phyloP scores from a whole-genome alignment of 1,284 basidiomycete genomes.

The Sanghuangporus sanghuang region DNA sequence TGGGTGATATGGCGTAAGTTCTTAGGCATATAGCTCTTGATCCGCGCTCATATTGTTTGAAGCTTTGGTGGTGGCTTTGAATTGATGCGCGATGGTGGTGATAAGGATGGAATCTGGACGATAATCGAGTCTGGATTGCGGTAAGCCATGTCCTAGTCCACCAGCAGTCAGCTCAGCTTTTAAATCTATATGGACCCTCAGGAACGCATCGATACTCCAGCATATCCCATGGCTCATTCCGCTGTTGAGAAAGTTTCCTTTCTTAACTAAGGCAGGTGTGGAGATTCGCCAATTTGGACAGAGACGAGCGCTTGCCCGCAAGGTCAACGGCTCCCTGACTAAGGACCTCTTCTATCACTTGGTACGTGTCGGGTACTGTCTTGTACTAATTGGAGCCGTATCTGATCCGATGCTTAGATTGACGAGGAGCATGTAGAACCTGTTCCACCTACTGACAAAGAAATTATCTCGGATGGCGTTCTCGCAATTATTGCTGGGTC shows the following conservation, averaged over 20 bases:
- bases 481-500: slow-evolving; percentile 34
- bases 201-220: slow-evolving; percentile 4
- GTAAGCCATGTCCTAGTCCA: neutral
- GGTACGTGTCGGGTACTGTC: slow-evolving; percentile 21
- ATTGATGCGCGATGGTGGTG: slow-evolving; percentile 25
- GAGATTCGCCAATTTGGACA: neutral
- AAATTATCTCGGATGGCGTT: slow-evolving; percentile 29
- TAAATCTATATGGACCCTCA: neutral
- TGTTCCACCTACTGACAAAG: slow-evolving; percentile 20
- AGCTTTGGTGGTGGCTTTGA: slow-evolving; percentile 29
- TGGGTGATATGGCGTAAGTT: slow-evolving; percentile 32
- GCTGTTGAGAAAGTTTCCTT: neutral
- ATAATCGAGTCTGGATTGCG: neutral
- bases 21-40: neutral
- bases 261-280: neutral
- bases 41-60: neutral
- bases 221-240: slow-evolving; percentile 11
- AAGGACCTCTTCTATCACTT: slow-evolving; percentile 37
- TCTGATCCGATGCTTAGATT: slow-evolving; percentile 20
- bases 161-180: neutral
- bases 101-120: slow-evolving; percentile 7
- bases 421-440: slow-evolving; percentile 26
- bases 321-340: slow-evolving; percentile 23
- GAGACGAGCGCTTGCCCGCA: neutral
- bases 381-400: no score